Conservation (phyloP, 768 basidiomycete species). For the Vararia minispora region DNA sequence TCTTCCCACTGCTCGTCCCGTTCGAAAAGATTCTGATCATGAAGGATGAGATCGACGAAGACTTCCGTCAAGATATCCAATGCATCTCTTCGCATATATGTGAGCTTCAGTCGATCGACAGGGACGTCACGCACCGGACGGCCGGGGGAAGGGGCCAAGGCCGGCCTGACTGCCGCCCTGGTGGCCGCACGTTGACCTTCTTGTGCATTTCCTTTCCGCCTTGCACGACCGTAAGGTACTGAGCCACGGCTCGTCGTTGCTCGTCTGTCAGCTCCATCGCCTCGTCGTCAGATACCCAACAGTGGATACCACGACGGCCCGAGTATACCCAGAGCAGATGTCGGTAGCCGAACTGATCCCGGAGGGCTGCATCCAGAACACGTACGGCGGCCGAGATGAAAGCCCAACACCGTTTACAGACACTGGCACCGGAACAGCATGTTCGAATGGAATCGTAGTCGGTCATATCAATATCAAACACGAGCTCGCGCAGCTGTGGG, state of each 20-base stretch:
- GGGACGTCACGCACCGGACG: constrained; percentile 35
- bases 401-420: constrained; percentile 89
- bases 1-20: constrained; percentile 60
- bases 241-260: constrained; percentile 78
- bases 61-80: constrained; percentile 35
- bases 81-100: constrained; percentile 16
- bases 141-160: constrained; percentile 55
- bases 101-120: background rate
- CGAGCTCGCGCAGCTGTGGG: constrained; percentile 80
- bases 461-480: constrained; percentile 99
- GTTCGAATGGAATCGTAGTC: constrained; percentile 95
- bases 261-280: constrained; percentile 90
- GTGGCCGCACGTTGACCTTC: constrained; percentile 67
- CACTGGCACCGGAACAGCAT: constrained; percentile 84
- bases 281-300: constrained; percentile 88
- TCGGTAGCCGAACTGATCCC: constrained; percentile 84
- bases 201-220: constrained; percentile 74
- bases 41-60: constrained; percentile 61
- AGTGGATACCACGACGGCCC: constrained; percentile 94
- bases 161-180: constrained; percentile 11
- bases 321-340: constrained; percentile 98
- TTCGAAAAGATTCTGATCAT: constrained; percentile 78
- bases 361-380: constrained; percentile 68
- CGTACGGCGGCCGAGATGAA: constrained; percentile 90
- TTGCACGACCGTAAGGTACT: constrained; percentile 74